These are phyloP conservation scores for Ganoderma sinense DNA, from an alignment of 1,284 basidiomycete species.

Conservation along the genomic window DNA sequence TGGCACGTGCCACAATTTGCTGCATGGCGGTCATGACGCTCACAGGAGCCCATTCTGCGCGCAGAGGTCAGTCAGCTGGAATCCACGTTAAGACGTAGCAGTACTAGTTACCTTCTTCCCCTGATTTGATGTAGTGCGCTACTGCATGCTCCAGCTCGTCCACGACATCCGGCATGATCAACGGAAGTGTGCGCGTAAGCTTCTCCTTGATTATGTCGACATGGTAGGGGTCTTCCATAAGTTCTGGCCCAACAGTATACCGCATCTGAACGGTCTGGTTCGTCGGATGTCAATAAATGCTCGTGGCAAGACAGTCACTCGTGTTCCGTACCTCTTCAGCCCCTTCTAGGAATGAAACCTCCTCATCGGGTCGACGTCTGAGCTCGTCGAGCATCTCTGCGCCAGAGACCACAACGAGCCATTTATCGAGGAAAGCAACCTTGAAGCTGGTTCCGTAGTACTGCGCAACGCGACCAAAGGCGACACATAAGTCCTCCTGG, in stretches of 20 bases:
- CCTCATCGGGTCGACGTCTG: conserved; percentile 39
- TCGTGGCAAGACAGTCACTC: background rate
- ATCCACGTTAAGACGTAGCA: background rate
- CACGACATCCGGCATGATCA: conserved; percentile 34
- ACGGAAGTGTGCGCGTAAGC: conserved; percentile 34
- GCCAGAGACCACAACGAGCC: conserved; percentile 38
- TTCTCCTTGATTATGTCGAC: conserved; percentile 36
- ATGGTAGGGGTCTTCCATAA: conserved; percentile 36
- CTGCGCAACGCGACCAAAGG: conserved; percentile 8
- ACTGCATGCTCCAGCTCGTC: conserved; percentile 38
- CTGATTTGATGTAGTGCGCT: conserved; percentile 25
- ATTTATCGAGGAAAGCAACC: conserved; percentile 44
- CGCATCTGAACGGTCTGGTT: conserved; percentile 21
- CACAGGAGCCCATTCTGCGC: conserved; percentile 33
- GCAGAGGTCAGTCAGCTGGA: background rate
- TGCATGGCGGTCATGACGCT: conserved; percentile 27
- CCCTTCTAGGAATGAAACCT: conserved; percentile 38
- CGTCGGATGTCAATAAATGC: background rate
- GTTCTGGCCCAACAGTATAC: conserved; percentile 35
- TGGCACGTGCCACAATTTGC: conserved; percentile 35
- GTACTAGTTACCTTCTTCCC: conserved; percentile 29
- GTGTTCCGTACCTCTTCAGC: conserved; percentile 36
- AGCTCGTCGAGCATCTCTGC: conserved; percentile 39
- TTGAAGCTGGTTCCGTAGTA: conserved; percentile 36
- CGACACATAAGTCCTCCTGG: background rate